Evolutionary conservation across 345 rosid species (phyloP), one percentile per base, ranked within the genome.

Genomic region (Camelina hispida): DNA sequence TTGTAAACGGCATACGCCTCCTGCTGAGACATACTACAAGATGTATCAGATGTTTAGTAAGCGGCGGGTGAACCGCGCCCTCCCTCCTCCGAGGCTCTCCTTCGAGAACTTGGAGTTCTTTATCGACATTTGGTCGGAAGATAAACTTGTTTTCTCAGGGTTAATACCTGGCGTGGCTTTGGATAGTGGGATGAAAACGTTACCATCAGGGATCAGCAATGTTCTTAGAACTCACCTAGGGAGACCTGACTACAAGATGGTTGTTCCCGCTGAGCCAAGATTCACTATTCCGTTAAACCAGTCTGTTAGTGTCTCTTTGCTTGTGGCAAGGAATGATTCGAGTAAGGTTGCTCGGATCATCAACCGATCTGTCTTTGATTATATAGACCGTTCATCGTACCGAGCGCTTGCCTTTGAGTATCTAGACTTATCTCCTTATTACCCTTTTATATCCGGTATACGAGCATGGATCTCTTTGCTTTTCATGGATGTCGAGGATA

Each of bases 381-480:
- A 95, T 54, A 83, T 89, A 3, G 98, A 95, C 69, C 84, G 85
- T 46, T 68, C 93, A 0, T 79, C 94, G 17, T 83, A 78, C 34
- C 74, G 93, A 68, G 91, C 97, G 5, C 81, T 93, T 63, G 97
- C 98, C 22, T 95, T 87, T 47, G 98, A 93, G 62, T 89, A 84
- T 83, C 94, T 95, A 0, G 89, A 83, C 38, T 84, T 95, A 65
- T 93, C 96, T 61, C 97, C 99, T 11, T 74, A 69, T 22, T 81
- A 95, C 69, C 97, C 98, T 8, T 95, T 95, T 55, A 73, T 86
- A 18, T 82, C 98, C 0, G 88, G 90, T 25, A 84, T 87, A 25
- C 77, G 96, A 58, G 99, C 89, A 2, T 93, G 99, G 98, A 70
- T 93, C 71, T 93, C 99, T 9, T 58, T 93, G 89, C 86, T 84